Evolutionary conservation across 2,329 filamentous ascomycete species (phyloP).

Genomic region (Diaporthe vexans): DNA sequence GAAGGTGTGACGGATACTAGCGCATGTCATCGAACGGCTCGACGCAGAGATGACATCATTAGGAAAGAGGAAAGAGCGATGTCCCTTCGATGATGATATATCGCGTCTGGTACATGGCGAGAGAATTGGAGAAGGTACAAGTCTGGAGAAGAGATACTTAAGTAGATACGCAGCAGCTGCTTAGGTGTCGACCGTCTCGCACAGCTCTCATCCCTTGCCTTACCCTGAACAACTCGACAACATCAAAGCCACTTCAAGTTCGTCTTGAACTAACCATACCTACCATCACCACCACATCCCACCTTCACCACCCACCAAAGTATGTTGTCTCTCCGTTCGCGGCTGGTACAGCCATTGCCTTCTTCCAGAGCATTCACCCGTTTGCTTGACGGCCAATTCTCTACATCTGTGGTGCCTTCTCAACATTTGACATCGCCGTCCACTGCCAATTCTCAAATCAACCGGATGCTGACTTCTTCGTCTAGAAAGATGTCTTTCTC

Average conservation of each 20-base stretch:
- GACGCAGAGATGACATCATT: constrained; percentile 35
- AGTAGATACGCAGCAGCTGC: constrained; percentile 12
- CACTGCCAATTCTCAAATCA: not conserved
- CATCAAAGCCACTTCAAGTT: not conserved
- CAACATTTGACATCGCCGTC: not conserved
- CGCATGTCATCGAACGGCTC: constrained; percentile 28
- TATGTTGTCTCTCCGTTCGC: constrained; percentile 36
- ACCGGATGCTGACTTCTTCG: constrained; percentile 23
- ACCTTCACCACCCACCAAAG: not conserved
- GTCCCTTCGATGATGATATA: constrained; percentile 34
- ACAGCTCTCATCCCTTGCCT: not conserved
- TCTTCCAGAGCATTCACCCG: not conserved
- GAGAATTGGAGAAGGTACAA: constrained; percentile 22
- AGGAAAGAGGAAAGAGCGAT: constrained; percentile 9
- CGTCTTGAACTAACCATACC: not conserved
- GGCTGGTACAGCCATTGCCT: not conserved
- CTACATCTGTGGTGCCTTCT: not conserved
- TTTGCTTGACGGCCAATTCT: not conserved
- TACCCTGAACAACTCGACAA: not conserved
- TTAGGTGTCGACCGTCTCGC: not conserved
- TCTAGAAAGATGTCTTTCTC: constrained; percentile 56
- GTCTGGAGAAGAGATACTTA: constrained; percentile 7
- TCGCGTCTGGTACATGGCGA: not conserved
- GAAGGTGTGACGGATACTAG: constrained; percentile 16
- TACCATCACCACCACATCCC: not conserved